phyloP scores from a whole-genome alignment of 2,329 filamentous ascomycete genomes.

The Neonectria faginata region DNA sequence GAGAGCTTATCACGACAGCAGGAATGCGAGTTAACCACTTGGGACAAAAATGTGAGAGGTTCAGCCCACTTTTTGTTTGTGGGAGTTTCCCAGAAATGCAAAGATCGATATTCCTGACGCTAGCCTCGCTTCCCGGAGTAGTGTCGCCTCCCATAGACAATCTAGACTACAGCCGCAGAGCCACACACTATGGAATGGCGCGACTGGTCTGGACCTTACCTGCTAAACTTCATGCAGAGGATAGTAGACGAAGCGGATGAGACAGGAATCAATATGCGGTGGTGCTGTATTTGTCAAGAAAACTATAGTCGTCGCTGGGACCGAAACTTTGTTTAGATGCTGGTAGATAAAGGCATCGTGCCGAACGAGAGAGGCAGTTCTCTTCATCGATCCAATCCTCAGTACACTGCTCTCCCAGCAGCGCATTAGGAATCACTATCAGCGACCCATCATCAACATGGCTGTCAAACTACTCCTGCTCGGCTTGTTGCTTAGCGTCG shows the following conservation, averaged over 20 bases:
- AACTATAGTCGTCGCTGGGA: not conserved
- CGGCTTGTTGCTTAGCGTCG: not conserved
- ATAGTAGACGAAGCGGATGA: not conserved
- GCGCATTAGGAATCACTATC: not conserved
- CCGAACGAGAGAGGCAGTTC: not conserved
- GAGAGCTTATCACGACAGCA: not conserved
- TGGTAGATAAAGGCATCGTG: not conserved
- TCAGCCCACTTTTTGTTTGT: not conserved
- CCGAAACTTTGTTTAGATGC: not conserved
- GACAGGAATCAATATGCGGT: not conserved
- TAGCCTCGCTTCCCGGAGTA: not conserved
- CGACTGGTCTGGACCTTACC: not conserved
- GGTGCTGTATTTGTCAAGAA: not conserved
- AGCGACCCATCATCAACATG: not conserved
- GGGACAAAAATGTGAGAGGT: not conserved
- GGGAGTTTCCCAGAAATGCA: not conserved
- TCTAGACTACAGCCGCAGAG: not conserved
- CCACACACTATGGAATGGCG: not conserved
- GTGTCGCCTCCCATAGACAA: not conserved
- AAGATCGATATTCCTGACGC: not conserved
- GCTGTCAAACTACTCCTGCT: not conserved
- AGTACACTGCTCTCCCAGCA: not conserved
- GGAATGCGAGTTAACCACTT: not conserved
- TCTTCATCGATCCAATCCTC: not conserved
- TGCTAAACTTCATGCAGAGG: not conserved